Conservation (phyloP, 805 yeast species). For the Starmerella gropengiesseri region DNA sequence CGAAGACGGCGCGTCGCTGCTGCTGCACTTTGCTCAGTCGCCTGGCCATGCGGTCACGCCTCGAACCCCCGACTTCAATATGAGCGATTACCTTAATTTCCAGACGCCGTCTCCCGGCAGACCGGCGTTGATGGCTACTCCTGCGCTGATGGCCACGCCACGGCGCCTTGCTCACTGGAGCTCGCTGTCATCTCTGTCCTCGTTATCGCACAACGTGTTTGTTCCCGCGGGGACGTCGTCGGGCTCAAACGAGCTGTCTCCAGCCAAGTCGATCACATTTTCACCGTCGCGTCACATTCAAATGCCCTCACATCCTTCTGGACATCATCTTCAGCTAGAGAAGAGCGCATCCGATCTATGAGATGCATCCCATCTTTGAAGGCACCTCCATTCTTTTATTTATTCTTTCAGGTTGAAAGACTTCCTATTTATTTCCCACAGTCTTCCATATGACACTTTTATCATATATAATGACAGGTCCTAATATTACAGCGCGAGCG, state of each 20-base stretch:
- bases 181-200: slow-evolving; percentile 4
- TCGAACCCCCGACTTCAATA: slow-evolving; percentile 44
- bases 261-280: too few species aligned
- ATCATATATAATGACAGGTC: too few species aligned
- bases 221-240: slow-evolving; percentile 4
- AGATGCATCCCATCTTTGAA: too few species aligned
- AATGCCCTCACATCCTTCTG: neutral
- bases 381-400: too few species aligned
- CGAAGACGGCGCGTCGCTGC: slow-evolving; percentile 66
- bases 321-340: neutral
- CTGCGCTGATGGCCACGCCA: slow-evolving; percentile 4
- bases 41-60: slow-evolving; percentile 38
- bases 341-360: slow-evolving; percentile 8
- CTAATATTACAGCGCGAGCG: too few species aligned
- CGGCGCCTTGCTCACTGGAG: slow-evolving; percentile 4
- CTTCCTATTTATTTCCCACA: too few species aligned
- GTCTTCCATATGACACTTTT: too few species aligned
- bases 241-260: neutral
- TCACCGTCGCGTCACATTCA: too few species aligned
- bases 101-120: slow-evolving; percentile 50
- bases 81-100: slow-evolving; percentile 72
- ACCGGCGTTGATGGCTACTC: slow-evolving; percentile 15
- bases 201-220: slow-evolving; percentile 1
- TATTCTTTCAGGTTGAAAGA: neutral
- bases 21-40: slow-evolving; percentile 73